Base-by-base conservation (phyloP, 352 stramenopile genomes). In the Phytophthora citricola region DNA sequence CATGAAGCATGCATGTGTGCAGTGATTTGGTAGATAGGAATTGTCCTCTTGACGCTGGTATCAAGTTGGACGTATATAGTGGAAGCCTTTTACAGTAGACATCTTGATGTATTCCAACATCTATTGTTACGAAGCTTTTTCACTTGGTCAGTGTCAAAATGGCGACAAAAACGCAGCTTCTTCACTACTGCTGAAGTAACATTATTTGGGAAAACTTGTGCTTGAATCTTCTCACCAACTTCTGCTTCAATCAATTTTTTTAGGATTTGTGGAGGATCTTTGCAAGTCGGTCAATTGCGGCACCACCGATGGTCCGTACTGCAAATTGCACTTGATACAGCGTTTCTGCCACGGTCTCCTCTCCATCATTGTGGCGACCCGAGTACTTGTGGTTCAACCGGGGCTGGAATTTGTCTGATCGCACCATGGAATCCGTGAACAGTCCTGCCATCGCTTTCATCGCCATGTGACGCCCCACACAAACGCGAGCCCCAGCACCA, bases 401-500 rank as follows among this genome's bases (percentile, higher is more conserved):
- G 2, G 69, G 69, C 20, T 73, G 64, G 20, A 77, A 77, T 38
- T 34, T 40, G 5, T 71, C 41, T 11, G 64, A 77, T 26, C 64
- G 64, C 27, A 73, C 64, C 5, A 77, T 46, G 0, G 26, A 31
- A 58, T 77, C 64, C 7, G 58, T 77, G 12, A 77, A 77, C 17
- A 77, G 46, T 24, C 69, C 69, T 14, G 55, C 34, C 69, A 77
- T 74, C 8, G 64, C 64, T 65, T 77, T 77, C 69, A 77, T 74
- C 12, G 69, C 69, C 53, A 77, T 74, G 41, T 71, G 69, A 38
- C 69, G 69, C 14, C 69, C 69, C 20, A 67, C 54, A 55, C 69
- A 77, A 38, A 66, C 27, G 24, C 69, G 64, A 38, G 64, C 52
- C n/a, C 64, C 69, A 45, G 54, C 64, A 36, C 69, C 69, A 63